Base-by-base conservation (phyloP, 257 asterid species). In the Solanum arcanum region DNA sequence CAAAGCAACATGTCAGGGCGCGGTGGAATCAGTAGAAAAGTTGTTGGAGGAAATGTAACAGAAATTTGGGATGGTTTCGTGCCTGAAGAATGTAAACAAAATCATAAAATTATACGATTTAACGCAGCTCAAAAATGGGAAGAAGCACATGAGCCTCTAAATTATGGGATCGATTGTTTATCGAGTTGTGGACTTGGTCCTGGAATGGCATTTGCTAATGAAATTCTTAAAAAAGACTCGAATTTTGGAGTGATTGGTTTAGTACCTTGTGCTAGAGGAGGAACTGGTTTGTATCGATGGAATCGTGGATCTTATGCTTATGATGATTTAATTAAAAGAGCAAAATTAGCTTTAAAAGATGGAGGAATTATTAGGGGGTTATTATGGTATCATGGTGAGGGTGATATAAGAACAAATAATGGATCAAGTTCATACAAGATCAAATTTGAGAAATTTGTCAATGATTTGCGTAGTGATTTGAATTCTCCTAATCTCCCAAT, bases 1-100 rank as follows among this genome's bases (percentile, higher is more conserved):
- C 98, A 96, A 27, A 95, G 99, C 88, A 96, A 96, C 90, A 96
- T 96, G 99, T 83, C 99, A 3, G 99, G 99, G 41, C 93, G 98
- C 7, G 99, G 98, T 0, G 98, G 97, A 6, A 94, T 92, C 3
- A 41, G 56, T 3, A 85, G 86, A 78, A 46, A 46, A 27, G 3
- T 27, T 16, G 35, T 46, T 78, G 66, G 27, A 47, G 66, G 84
- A 78, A 78, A 46, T 27, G 41, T 9, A 25, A 78, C 66, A 9
- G 85, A 14, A 87, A 85, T 89, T 0, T 96, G 99, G 99, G 94
- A 96, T n/a, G 91, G 92, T 3, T 6, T 89, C 5, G 86, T 95
- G n/a, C 98, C 98, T 1, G 90, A 88, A 0, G 89, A 93, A 35
- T 92, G 94, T 91, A 66, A 10, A 3, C 59, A 92, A 9, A 83